Conservation (phyloP, 768 basidiomycete species). For the Lanmaoa pseudosensibilis region DNA sequence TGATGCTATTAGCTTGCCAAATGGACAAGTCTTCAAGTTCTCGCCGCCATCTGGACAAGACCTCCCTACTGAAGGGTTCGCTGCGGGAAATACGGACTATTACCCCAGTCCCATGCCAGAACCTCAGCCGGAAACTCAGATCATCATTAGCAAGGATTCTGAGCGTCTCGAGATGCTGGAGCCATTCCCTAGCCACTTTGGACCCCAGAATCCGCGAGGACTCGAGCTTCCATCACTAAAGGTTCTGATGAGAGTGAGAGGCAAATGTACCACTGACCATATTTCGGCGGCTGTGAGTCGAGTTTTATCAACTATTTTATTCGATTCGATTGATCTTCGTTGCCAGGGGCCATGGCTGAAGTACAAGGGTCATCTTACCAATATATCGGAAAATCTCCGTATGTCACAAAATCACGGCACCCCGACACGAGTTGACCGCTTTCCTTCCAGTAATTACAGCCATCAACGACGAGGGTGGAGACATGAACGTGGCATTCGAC, state of each 20-base stretch:
- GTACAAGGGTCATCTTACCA: constrained; percentile 95
- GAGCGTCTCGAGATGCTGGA: constrained; percentile 84
- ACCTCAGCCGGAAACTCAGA: constrained; percentile 72
- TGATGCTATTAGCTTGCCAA: constrained; percentile 65
- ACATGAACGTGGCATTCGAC: constrained; percentile 91
- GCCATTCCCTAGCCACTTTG: constrained; percentile 82
- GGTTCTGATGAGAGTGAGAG: constrained; percentile 86
- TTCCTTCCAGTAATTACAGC: constrained; percentile 79
- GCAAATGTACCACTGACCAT: constrained; percentile 99
- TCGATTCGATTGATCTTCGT: constrained; percentile 4
- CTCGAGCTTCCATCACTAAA: constrained; percentile 80
- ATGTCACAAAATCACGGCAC: constrained; percentile 32
- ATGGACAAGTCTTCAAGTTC: constrained; percentile 83
- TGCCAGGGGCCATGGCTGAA: constrained; percentile 93
- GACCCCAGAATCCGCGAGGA: constrained; percentile 44
- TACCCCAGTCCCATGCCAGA: constrained; percentile 74
- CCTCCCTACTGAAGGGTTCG: constrained; percentile 82
- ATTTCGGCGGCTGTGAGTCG: constrained; percentile 89
- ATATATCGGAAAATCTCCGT: constrained; percentile 95
- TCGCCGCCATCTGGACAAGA: constrained; percentile 79
- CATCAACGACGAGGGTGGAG: constrained; percentile 91
- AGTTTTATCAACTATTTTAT: background rate
- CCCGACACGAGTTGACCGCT: constrained; percentile 1
- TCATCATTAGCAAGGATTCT: constrained; percentile 76
- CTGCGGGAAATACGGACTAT: constrained; percentile 67